Conservation (phyloP, 805 yeast genomes). For the Pichia gijzeniarum region DNA sequence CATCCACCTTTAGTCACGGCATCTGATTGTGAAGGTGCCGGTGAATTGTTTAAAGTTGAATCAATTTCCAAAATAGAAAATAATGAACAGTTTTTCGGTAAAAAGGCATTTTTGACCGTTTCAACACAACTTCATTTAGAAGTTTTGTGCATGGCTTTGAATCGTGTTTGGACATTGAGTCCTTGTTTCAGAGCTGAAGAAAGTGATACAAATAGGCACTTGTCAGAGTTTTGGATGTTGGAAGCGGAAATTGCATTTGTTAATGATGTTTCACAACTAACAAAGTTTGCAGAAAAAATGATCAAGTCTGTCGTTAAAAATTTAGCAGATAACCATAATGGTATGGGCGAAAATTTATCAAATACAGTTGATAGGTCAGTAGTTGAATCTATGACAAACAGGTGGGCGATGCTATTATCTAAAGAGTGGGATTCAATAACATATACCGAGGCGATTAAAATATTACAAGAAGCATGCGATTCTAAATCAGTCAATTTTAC, state of each 20-base stretch:
- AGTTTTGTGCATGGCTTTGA: constrained; percentile 63
- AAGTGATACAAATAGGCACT: constrained; percentile 85
- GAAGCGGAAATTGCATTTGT: constrained; percentile 84
- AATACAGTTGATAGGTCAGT: constrained; percentile 37
- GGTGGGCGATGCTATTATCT: constrained; percentile 56
- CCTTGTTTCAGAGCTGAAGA: constrained; percentile 95
- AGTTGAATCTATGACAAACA: constrained; percentile 31
- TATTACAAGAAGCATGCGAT: constrained; percentile 34
- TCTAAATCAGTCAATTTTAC: constrained; percentile 32
- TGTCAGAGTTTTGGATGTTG: constrained; percentile 96
- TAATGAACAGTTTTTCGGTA: constrained; percentile 49
- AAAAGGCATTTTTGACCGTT: constrained; percentile 70
- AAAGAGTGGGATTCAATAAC: constrained; percentile 63
- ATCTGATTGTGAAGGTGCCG: constrained; percentile 97
- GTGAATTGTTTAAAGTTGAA: constrained; percentile 69
- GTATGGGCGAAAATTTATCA: constrained; percentile 28
- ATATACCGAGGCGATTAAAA: constrained; percentile 66
- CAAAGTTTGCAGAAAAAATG: constrained; percentile 65
- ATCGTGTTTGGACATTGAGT: constrained; percentile 78
- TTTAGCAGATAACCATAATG: constrained; percentile 24
- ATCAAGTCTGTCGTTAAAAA: constrained; percentile 42
- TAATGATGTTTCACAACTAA: constrained; percentile 50
- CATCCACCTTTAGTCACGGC: constrained; percentile 83
- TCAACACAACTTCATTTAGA: constrained; percentile 91
- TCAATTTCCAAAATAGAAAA: constrained; percentile 23